Evolutionary conservation across 78 protist species (phyloP).

Genomic region (Tieghemostelium lacteum): DNA sequence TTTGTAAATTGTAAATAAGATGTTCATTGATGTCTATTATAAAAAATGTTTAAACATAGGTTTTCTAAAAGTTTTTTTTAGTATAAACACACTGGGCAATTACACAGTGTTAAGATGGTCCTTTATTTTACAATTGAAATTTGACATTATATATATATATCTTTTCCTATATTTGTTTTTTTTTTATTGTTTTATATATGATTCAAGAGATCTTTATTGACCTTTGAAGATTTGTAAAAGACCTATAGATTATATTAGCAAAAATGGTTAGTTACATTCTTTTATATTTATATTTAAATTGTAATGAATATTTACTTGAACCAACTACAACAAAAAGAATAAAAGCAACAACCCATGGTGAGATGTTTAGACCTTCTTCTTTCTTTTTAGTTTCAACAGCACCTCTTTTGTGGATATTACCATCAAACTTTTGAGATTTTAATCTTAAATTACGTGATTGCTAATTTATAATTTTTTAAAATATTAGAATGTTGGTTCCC

Average conservation of each 20-base stretch:
- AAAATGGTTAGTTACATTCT: neutral
- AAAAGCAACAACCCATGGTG: conserved; percentile 55
- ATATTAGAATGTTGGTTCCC: too few species aligned
- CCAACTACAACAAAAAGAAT: conserved; percentile 72
- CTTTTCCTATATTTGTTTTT: too few species aligned
- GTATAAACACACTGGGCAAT: too few species aligned
- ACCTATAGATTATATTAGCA: neutral
- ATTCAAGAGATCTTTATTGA: too few species aligned
- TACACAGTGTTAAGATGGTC: too few species aligned
- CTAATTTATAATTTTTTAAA: neutral
- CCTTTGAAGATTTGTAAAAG: conserved; percentile 69
- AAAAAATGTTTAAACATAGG: too few species aligned
- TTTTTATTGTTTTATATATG: too few species aligned
- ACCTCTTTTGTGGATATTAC: conserved; percentile 62
- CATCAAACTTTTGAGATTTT: conserved; percentile 41
- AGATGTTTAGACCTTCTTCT: conserved; percentile 27
- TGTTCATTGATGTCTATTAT: too few species aligned
- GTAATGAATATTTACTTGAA: conserved; percentile 34
- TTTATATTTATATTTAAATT: neutral
- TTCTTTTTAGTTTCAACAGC: conserved; percentile 31
- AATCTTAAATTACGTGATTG: conserved; percentile 37
- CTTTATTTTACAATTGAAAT: too few species aligned
- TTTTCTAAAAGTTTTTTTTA: too few species aligned
- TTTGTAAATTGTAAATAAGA: too few species aligned
- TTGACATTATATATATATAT: too few species aligned